These are phyloP conservation scores for Avena insularis DNA, from an alignment of 176 grass and related monocot genomes.

Conservation along the genomic window DNA sequence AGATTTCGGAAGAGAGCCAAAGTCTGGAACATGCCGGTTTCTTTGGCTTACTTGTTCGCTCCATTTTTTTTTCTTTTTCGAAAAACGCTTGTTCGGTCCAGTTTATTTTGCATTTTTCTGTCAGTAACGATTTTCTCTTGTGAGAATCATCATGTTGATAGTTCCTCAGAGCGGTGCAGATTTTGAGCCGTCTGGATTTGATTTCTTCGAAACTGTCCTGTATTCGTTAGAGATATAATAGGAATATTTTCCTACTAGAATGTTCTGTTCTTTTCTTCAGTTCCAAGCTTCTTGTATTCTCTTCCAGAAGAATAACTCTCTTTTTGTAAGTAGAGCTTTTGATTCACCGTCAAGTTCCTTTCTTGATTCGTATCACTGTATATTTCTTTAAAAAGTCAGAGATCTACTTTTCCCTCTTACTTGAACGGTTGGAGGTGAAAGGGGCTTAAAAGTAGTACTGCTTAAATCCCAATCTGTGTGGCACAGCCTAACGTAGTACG, in stretches of 20 bases:
- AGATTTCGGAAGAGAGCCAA: not conserved
- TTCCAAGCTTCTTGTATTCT: slow-evolving; percentile 28
- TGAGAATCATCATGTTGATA: not conserved
- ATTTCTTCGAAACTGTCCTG: not conserved
- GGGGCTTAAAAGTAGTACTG: slow-evolving; percentile 21
- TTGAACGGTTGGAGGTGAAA: slow-evolving; percentile 29
- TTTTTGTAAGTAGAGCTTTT: not conserved
- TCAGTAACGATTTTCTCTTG: not conserved
- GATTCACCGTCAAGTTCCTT: not conserved
- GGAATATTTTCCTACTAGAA: not conserved
- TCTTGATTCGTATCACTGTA: slow-evolving; percentile 20
- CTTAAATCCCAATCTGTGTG: not conserved
- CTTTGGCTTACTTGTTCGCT: slow-evolving; percentile 22
- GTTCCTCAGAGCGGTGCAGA: slow-evolving; percentile 13
- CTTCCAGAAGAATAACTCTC: not conserved
- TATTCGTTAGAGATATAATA: not conserved
- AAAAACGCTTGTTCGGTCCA: slow-evolving; percentile 2
- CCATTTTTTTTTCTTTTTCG: not conserved
- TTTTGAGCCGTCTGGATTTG: slow-evolving; percentile 5
- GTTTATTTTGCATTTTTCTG: not conserved
- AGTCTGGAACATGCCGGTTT: not conserved
- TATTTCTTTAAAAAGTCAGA: not conserved
- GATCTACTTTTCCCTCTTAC: slow-evolving; percentile 23
- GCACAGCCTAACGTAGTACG: not conserved
- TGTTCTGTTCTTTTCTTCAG: slow-evolving; percentile 7